Evolutionary conservation across 805 yeast species (phyloP).

Genomic region (Hagleromyces aurorensis): DNA sequence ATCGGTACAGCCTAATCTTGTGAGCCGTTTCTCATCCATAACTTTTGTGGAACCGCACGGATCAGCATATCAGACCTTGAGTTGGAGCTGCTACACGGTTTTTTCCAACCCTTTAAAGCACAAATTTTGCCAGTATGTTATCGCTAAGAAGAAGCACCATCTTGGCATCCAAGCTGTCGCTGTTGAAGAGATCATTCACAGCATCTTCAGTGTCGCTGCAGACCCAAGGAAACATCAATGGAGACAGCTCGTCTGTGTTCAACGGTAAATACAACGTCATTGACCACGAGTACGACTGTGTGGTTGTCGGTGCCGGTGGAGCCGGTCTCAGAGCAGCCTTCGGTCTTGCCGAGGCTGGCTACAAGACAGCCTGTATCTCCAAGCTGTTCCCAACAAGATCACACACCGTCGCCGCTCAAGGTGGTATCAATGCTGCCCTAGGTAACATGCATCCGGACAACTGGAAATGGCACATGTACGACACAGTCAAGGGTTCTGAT

Average conservation of each 20-base stretch:
- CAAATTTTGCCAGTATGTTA: no score
- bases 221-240: constrained; percentile 36
- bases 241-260: constrained; percentile 41
- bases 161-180: constrained; percentile 4
- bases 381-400: constrained; percentile 97
- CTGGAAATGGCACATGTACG: constrained; percentile 99
- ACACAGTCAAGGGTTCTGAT: constrained; percentile 97
- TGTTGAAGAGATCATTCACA: constrained; percentile 7
- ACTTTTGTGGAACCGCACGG: no score
- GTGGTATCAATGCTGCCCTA: constrained; percentile 98
- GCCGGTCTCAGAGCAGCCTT: constrained; percentile 98
- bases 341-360: constrained; percentile 95
- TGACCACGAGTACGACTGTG: constrained; percentile 97
- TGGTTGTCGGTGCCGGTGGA: constrained; percentile 98
- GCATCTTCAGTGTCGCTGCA: constrained; percentile 4
- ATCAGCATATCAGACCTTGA: no score
- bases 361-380: constrained; percentile 94
- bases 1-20: no score
- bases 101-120: no score
- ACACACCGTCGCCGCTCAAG: constrained; percentile 98
- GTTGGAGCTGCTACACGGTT: no score
- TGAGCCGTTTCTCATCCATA: no score
- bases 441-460: constrained; percentile 98
- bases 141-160: constrained; percentile 7
- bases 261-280: constrained; percentile 72